These are phyloP conservation scores for Tolypocladium tundrense DNA, from an alignment of 2,329 filamentous ascomycete genomes.

Conservation along the genomic window DNA sequence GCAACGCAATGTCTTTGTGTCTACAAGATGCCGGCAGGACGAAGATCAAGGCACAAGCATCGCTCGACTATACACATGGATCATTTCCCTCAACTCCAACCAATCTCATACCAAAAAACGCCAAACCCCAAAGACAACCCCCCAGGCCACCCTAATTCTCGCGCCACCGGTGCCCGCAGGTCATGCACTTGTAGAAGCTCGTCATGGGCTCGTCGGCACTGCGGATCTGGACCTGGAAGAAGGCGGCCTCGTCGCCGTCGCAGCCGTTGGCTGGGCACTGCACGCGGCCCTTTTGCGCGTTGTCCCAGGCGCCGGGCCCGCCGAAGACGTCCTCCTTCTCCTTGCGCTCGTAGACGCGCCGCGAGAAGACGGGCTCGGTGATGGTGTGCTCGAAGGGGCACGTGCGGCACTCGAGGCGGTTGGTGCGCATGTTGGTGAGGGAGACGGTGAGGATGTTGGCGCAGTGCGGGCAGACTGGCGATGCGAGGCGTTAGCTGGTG, in stretches of 20 bases:
- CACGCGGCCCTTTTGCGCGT: slow-evolving; percentile 72
- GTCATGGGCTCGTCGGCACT: slow-evolving; percentile 99
- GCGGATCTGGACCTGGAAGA: slow-evolving; percentile 94
- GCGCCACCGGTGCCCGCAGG: slow-evolving; percentile 55
- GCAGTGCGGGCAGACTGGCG: slow-evolving; percentile 69
- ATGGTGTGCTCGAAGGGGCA: slow-evolving; percentile 89
- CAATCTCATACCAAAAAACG: neutral
- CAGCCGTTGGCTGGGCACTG: slow-evolving; percentile 78
- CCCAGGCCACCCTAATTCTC: slow-evolving; percentile 37
- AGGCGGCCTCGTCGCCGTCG: slow-evolving; percentile 76
- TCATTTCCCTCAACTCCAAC: neutral
- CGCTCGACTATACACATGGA: neutral
- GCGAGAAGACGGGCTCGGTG: slow-evolving; percentile 66
- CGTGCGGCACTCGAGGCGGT: slow-evolving; percentile 89
- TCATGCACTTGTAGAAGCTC: slow-evolving; percentile 81
- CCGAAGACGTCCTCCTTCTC: slow-evolving; percentile 86
- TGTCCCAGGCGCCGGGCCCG: slow-evolving; percentile 79
- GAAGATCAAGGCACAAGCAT: neutral
- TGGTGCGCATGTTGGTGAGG: slow-evolving; percentile 44
- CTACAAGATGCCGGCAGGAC: neutral
- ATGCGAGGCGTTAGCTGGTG: neutral
- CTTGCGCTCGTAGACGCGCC: slow-evolving; percentile 77
- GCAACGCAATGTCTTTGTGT: neutral
- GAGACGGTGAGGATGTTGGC: slow-evolving; percentile 75
- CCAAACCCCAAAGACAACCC: neutral